phyloP scores from a whole-genome alignment of 768 basidiomycete genomes.

The Lentinus tigrinus region DNA sequence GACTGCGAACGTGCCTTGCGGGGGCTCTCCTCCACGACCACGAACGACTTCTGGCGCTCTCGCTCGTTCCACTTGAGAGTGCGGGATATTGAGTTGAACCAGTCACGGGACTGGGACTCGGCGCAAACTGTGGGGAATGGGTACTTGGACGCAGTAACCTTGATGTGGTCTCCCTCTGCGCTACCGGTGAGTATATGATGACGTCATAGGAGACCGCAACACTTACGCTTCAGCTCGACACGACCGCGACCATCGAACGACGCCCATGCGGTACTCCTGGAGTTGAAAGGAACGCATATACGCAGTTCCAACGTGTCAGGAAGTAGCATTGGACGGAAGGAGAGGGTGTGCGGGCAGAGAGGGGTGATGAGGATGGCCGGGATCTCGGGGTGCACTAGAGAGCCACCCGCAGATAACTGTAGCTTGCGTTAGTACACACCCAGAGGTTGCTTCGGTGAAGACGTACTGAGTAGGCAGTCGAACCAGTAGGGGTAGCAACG shows the following conservation, averaged over 20 bases:
- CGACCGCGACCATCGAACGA: conserved; percentile 97
- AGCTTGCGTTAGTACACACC: conserved; percentile 15
- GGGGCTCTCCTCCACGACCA: conserved; percentile 91
- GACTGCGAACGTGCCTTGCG: conserved; percentile 18
- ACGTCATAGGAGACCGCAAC: background rate
- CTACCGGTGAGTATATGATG: conserved; percentile 4
- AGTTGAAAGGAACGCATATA: conserved; percentile 99
- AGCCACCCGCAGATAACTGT: conserved; percentile 93
- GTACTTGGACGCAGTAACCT: conserved; percentile 93
- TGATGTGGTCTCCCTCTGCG: conserved; percentile 98
- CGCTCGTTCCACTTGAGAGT: conserved; percentile 99
- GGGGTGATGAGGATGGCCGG: conserved; percentile 96
- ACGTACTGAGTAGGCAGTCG: conserved; percentile 94
- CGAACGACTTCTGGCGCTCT: conserved; percentile 97
- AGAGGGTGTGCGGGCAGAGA: conserved; percentile 97
- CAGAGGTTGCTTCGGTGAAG: background rate
- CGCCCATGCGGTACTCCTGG: conserved; percentile 97
- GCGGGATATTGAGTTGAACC: conserved; percentile 96
- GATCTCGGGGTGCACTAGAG: conserved; percentile 96
- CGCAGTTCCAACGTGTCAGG: conserved; percentile 98
- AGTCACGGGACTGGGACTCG: conserved; percentile 96
- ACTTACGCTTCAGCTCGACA: conserved; percentile 91
- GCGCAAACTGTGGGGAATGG: conserved; percentile 99
- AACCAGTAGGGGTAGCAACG: conserved; percentile 94
- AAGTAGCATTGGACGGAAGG: conserved; percentile 97